phyloP scores from a whole-genome alignment of 306 rosid species.

The Trichosanthes truncata region DNA sequence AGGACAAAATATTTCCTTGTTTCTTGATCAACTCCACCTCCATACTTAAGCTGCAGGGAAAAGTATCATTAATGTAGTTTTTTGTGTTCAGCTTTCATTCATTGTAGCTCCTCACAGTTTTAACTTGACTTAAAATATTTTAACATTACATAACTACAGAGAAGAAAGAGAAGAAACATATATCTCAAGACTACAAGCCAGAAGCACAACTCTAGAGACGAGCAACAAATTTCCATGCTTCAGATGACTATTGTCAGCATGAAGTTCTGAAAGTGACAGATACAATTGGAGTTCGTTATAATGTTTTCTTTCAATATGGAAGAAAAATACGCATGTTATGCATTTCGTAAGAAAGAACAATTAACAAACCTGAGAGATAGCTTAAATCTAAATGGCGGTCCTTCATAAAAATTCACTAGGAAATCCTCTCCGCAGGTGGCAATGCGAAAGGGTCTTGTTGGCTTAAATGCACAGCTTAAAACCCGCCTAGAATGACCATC shows the following conservation, averaged over 20 bases:
- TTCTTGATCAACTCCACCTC: neutral
- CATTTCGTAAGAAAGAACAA: neutral
- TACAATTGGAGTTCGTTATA: neutral
- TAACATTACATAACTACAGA: neutral
- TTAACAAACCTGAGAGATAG: slow-evolving; percentile 58
- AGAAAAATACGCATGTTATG: neutral
- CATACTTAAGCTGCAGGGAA: neutral
- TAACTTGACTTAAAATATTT: neutral
- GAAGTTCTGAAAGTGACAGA: neutral
- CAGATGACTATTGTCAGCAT: neutral
- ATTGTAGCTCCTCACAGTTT: neutral
- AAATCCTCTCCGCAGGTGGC: slow-evolving; percentile 93
- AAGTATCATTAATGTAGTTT: neutral
- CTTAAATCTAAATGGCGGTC: slow-evolving; percentile 92
- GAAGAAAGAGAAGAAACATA: neutral
- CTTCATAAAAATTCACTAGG: slow-evolving; percentile 85
- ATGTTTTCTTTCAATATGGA: neutral
- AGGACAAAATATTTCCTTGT: neutral
- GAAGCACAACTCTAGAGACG: neutral
- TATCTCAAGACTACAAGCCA: neutral
- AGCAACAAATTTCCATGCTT: neutral
- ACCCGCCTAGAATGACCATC: slow-evolving; percentile 92
- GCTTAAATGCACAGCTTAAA: slow-evolving; percentile 89
- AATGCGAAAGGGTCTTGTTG: slow-evolving; percentile 81
- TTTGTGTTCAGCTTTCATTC: neutral